Base-by-base conservation (phyloP, 768 basidiomycete species). In the Auricularia cornea region DNA sequence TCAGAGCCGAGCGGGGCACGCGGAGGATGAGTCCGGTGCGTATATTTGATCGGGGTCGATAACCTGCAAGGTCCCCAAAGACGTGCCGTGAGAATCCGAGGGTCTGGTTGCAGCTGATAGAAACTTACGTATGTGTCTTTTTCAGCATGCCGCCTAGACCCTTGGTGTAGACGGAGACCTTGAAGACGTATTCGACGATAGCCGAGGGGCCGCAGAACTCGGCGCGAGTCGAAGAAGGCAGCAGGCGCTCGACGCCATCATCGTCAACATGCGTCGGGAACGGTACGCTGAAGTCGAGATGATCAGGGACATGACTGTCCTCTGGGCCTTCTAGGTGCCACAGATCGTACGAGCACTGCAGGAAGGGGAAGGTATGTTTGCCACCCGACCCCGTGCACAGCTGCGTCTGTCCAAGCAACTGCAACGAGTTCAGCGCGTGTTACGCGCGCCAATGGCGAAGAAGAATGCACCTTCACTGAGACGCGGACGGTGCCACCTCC, bases 11-110 rank as follows among this genome's bases (percentile, higher is more conserved):
- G 69, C 41, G 86, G 82, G 3, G 87, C 83, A 14, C 80, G 76
- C 61, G 77, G 76, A 0, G 88, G 80, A n/a, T 84, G 80, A 59
- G 79, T 78, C 54, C 81, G 80, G 8, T 86, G 87, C 48, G 64
- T 66, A 65, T 88, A 87, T 4, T 71, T 70, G 62, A 89, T 76
- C 1, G 81, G 81, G 2, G 84, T 71, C 23, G 70, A 71, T 38
- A 86, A 68, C 29, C 85, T 86, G 57, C 23, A 23, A 33, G 65
- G 10, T 40, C 12, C 20, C 10, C 20, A 40, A 44, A 23, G 30
- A n/a, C 29, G 11, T 23, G 16, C 12, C 20, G 29, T 30, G 18
- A 54, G n/a, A 31, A 28, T 44, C 20, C 18, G 12, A 35, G 16
- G 3, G 23, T n/a, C n/a, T n/a, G n/a, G n/a, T n/a, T n/a, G n/a